Base-by-base conservation (phyloP, 2,329 filamentous ascomycete species). In the Apiospora marii region DNA sequence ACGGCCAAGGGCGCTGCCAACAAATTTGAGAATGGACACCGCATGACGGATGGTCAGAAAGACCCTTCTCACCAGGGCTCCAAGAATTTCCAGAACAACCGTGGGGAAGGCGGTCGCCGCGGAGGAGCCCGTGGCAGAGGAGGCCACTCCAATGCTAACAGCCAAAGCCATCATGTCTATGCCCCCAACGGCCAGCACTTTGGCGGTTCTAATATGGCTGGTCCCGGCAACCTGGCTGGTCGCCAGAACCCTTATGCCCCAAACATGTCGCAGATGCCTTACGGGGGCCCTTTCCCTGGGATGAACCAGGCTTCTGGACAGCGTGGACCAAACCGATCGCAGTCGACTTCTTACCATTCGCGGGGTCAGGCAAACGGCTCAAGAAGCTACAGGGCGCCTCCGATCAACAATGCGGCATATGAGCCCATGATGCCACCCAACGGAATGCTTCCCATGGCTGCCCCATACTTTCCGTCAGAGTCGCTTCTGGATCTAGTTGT, bases 291-390 rank as follows among this genome's bases (percentile, higher is more conserved):
- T 14, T 79, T 75, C 67, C 75, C 78, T 24, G 74, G 73, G 70
- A 71, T 70, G 70, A 74, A 44, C 73, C 74, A 43, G 74, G 76
- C 64, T 68, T 75, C 77, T 43, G 75, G 75, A 49, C 78, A 37
- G 74, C 75, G 71, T 72, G 76, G 22, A 74, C 74, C 86, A 88
- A 85, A 74, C 87, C 90, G 41, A 81, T 89, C 70, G 87, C 90
- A 10, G 92, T 89, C 74, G 89, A 92, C 12, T 30, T 24, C 69
- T 24, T 71, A 67, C 68, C 48, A 70, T 24, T 24, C 19, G 19
- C 53, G 69, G 22, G 51, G 37, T 2, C 69, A 67, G 34, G 51
- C 69, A n/a, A 71, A 71, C 69, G 69, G 69, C 46, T 69, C 67
- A 13, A 69, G 67, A 34, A 58, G 51, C 27, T 70, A 53, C 53